Evolutionary conservation across 495 filamentous ascomycete species (phyloP), one percentile per base, ranked within the genome.

Genomic region (Cryomyces minteri): DNA sequence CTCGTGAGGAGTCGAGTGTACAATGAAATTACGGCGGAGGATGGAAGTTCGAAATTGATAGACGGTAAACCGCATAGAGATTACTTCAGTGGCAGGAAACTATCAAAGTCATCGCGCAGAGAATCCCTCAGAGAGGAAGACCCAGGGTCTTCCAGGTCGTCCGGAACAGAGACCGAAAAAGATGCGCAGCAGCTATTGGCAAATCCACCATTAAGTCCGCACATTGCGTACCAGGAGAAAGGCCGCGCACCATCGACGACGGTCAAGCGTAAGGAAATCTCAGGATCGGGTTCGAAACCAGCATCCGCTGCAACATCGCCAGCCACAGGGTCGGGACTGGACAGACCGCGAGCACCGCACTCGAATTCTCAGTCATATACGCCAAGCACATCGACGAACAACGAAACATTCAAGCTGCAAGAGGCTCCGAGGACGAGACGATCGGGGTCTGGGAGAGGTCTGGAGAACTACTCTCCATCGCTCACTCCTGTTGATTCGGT

Each of bases 171-270:
- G 48, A 54, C 59, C 40, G 52, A 50, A 49, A 62, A 51, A 58
- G 46, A 48, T 67, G 63, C 52, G 68, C 67, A 37, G 68, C 18
- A 25, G 18, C 18, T 25, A 2, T 25, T 25, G 18, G 18, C 18
- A 25, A 25, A 25, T 25, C 18, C 18, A 25, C 18, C 18, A 58
- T 66, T 73, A 7, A 84, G 82, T 6, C 84, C 86, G 32, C 87
- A 96, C 61, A 93, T 94, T 56, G 83, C 84, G 34, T 92, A 83
- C 58, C 86, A 93, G 58, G 84, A 92, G 54, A 88, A 87, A 56
- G 77, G 77, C 0, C 73, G 84, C 40, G 75, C 84, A 53, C 53
- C 60, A 5, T 62, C 60, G 18, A 25, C 18, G 18, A 25, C 18
- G 18, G 18, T 25, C 18, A 25, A 25, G 18, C 18, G 18, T 25